Evolutionary conservation across 306 rosid species (phyloP), one percentile per base, ranked within the genome.

Genomic region (Cajanus cajan): DNA sequence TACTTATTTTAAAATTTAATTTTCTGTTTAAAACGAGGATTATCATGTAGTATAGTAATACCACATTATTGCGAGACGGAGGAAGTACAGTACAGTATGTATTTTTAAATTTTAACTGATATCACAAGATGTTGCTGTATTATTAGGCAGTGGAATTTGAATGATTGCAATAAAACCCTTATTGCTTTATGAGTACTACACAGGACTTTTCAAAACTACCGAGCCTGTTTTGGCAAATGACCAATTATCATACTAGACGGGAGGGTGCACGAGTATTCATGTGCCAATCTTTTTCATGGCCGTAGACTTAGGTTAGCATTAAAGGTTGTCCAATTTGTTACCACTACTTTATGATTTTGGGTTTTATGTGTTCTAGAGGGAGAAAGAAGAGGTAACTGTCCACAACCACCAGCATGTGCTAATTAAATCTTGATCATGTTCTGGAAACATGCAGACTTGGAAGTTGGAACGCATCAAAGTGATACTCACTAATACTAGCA

Each of bases 391-490:
- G 6, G 7, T 15, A 57, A 33, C 11, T 14, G 9, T 18, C 52
- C 45, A 61, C 78, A 79, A 71, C 67, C 47, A 78, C 40, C 55
- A 28, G 45, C 67, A 47, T 58, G 67, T 28, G 61, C 51, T 69
- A 69, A 33, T 61, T 28, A 10, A 74, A 22, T 31, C 21, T 44
- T 31, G 11, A 67, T 57, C 65, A 48, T 15, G 15, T 37, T 68
- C 45, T 68, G 81, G 19, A 15, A 8, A 65, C 8, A 25, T 47
- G 52, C 34, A 5, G 28, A 43, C 48, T 52, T 1, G 36, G n/a
- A 48, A 43, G 39, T 52, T 1, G 36, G n/a, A 48, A 62, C 12
- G 50, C 15, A 14, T 14, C 12, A 68, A 28, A 43, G 7, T 67
- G 16, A 18, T n/a, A n/a, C n/a, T n/a, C n/a, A n/a, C n/a, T n/a